Percentiles rank a stretch among this genome's conserved stretches.
phyloP scores from a whole-genome alignment of 495 filamentous ascomycete genomes.

The Penicillium flavigenum region DNA sequence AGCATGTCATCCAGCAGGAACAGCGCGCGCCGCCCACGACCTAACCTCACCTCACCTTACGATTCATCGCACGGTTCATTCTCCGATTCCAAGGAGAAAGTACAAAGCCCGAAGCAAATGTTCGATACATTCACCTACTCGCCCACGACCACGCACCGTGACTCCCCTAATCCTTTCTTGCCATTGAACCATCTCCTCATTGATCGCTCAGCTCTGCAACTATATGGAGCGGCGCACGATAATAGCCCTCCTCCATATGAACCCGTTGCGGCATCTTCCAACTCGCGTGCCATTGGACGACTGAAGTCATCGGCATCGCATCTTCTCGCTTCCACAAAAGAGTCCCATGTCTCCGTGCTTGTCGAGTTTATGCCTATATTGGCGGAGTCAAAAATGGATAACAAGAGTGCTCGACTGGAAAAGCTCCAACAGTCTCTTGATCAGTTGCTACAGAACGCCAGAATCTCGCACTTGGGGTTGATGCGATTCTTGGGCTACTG shows the following conservation, averaged over 20 bases:
- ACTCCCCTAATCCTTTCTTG: constrained; percentile 22
- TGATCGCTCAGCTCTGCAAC: constrained; percentile 44
- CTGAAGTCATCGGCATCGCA: constrained; percentile 44
- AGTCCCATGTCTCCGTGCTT: constrained; percentile 43
- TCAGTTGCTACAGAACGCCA: constrained; percentile 49
- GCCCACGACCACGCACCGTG: constrained; percentile 23
- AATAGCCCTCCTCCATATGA: constrained; percentile 50
- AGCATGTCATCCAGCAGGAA: constrained; percentile 40
- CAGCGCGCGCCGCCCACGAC: constrained; percentile 28
- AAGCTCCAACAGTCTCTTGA: constrained; percentile 45
- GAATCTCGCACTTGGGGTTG: constrained; percentile 59
- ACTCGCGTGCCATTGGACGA: constrained; percentile 49
- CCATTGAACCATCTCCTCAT: constrained; percentile 38
- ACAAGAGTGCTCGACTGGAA: constrained; percentile 36
- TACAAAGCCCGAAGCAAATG: constrained; percentile 27
- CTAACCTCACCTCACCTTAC: constrained; percentile 27
- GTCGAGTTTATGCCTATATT: constrained; percentile 51
- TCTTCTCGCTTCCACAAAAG: constrained; percentile 35
- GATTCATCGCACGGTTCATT: constrained; percentile 31
- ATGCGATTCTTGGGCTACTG: constrained; percentile 82
- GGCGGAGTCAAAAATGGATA: constrained; percentile 32
- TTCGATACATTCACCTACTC: constrained; percentile 23
- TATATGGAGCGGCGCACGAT: constrained; percentile 44
- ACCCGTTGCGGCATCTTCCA: constrained; percentile 43
- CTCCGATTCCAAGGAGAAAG: constrained; percentile 36